A percentile compares a stretch with the other conserved stretches of the same genome.
phyloP scores from a whole-genome alignment of 495 filamentous ascomycete genomes.

The Hypoxylon cercidicola region DNA sequence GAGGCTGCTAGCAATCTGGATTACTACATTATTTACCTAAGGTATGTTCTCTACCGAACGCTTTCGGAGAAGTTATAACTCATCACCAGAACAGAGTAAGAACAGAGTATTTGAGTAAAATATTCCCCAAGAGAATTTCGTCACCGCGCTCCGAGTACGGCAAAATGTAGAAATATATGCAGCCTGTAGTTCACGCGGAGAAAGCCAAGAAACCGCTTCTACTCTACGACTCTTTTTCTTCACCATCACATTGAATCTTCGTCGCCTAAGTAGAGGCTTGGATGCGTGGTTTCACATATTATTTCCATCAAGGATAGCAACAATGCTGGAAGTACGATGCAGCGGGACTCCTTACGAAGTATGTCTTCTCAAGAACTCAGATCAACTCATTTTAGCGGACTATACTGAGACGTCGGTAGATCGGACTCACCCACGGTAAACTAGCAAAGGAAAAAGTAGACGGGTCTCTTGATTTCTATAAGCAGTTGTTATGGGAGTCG shows the following conservation, averaged over 20 bases:
- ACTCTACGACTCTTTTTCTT: background rate
- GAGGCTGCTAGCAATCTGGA: no score
- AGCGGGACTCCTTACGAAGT: conserved; percentile 47
- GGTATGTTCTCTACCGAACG: no score
- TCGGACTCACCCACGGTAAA: conserved; percentile 41
- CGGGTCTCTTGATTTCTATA: conserved; percentile 43
- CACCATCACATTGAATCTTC: no score
- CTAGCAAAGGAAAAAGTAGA: conserved; percentile 38
- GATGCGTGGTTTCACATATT: no score
- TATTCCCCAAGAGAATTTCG: background rate
- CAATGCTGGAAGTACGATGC: conserved; percentile 50
- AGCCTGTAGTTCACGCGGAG: conserved; percentile 12
- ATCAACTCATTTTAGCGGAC: background rate
- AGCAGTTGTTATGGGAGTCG: conserved; percentile 36
- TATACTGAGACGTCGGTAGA: conserved; percentile 27
- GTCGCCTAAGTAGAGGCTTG: background rate
- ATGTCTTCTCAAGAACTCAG: background rate
- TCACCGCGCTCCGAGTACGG: conserved; percentile 1
- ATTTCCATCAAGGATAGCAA: conserved; percentile 6
- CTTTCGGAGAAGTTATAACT: no score
- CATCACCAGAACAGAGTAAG: no score
- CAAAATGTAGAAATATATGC: background rate
- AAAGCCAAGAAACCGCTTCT: background rate
- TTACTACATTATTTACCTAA: no score
- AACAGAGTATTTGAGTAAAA: background rate